phyloP scores from a whole-genome alignment of 2,329 filamentous ascomycete species.

The Penicillium sp. region DNA sequence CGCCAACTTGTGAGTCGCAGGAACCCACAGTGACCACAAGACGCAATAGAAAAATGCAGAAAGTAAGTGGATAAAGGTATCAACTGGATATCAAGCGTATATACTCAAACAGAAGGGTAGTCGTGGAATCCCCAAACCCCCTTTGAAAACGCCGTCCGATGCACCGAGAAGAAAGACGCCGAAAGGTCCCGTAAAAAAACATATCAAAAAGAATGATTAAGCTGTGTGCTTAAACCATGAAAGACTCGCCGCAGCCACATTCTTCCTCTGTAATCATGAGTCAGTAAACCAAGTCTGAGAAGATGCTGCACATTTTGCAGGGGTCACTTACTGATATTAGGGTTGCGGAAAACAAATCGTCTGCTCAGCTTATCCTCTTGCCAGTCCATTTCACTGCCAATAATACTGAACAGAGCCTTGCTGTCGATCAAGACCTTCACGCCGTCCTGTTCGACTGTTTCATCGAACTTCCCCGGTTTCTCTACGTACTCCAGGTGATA shows the following conservation, averaged over 20 bases:
- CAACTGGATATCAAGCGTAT: constrained; percentile 21
- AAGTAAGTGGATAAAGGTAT: constrained; percentile 10
- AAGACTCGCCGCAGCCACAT: constrained; percentile 93
- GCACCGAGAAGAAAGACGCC: constrained; percentile 25
- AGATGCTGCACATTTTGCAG: neutral
- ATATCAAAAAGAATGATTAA: constrained; percentile 7
- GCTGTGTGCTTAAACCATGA: constrained; percentile 56
- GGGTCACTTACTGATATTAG: constrained; percentile 80
- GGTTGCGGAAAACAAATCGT: constrained; percentile 89
- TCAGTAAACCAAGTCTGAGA: constrained; percentile 16
- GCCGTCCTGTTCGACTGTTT: constrained; percentile 87
- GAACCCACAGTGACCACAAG: neutral
- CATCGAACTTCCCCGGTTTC: constrained; percentile 77
- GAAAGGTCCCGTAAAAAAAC: constrained; percentile 11
- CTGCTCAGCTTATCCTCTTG: constrained; percentile 87
- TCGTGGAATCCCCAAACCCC: constrained; percentile 2
- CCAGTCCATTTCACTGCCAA: constrained; percentile 99
- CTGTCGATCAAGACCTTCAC: constrained; percentile 93
- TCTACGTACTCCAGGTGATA: constrained; percentile 95
- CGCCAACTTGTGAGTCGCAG: neutral
- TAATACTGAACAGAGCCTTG: constrained; percentile 95
- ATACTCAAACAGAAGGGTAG: constrained; percentile 15
- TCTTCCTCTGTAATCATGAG: constrained; percentile 64
- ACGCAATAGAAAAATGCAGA: neutral
- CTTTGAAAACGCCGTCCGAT: constrained; percentile 31